Evolutionary conservation across 805 yeast genomes (phyloP), one percentile per base, ranked within the genome.

Genomic region (Myxozyma kluyveri): DNA sequence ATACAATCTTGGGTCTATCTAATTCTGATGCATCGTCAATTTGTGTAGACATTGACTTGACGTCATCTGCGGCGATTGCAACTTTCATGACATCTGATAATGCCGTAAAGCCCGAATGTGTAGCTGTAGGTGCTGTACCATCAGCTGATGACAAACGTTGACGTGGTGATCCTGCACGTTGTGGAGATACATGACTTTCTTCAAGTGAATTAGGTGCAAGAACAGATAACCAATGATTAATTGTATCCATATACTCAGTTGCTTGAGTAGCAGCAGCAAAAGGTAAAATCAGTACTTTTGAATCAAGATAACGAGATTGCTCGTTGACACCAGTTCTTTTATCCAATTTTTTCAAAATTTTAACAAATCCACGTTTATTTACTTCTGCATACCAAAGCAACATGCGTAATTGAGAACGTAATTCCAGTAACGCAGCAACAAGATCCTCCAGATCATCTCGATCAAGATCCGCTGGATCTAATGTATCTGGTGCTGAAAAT

Each of bases 321-420:
- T 78, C 77, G 47, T 69, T 67, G 0, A 86, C 79, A 4, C 86
- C 85, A 24, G 79, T 73, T 67, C 88, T 88, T 72, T 91, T 91
- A 68, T 91, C 97, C 61, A 90, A 75, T 64, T 90, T 90, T 71
- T 90, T 90, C 64, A 91, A 73, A 58, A 91, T 91, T 71, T 90
- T 90, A 48, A 82, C 78, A 61, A 89, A 86, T 0, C 96, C 98
- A 55, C 95, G 81, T 65, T 85, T 87, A 72, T 90, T 90, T 62
- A 90, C 79, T 65, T 91, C 97, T 22, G 95, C 95, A 67, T 80
- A 90, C 96, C 97, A 91, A 67, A 61, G 89, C 65, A 90, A 74
- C 68, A 89, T 89, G 51, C 96, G 76, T 56, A 86, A 80, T 53
- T 81, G 81, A 17, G 84, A 76, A 42, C 96, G 76, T 48, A 88